phyloP scores from a whole-genome alignment of 139 green algal genomes.

The Diplosphaera chodatii region DNA sequence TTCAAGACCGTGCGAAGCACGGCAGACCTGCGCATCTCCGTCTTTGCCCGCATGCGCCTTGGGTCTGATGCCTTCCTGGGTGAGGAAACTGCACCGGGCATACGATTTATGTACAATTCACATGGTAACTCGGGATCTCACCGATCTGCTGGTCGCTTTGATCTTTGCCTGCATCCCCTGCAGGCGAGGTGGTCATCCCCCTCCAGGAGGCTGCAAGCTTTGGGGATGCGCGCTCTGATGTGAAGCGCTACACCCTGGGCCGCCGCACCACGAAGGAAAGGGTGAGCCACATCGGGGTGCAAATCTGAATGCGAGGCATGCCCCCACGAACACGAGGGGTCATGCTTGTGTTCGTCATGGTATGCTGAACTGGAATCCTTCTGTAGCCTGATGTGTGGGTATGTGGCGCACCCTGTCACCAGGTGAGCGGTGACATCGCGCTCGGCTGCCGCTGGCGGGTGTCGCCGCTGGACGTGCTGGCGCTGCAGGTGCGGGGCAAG shows the following conservation, averaged over 20 bases:
- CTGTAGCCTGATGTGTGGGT: too few relatives aligned
- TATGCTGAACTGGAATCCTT: too few relatives aligned
- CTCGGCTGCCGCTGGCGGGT: conserved; percentile 30
- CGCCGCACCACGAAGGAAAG: conserved; percentile 26
- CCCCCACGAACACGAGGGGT: too few relatives aligned
- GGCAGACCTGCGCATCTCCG: conserved; percentile 28
- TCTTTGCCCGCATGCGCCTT: conserved; percentile 21
- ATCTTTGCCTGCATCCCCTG: too few relatives aligned
- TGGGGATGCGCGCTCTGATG: background rate
- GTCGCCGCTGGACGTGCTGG: conserved; percentile 27
- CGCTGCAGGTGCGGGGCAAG: conserved; percentile 14
- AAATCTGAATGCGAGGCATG: too few relatives aligned
- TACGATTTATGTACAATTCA: too few relatives aligned
- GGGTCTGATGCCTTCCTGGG: conserved; percentile 29
- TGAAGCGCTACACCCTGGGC: conserved; percentile 22
- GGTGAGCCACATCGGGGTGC: too few relatives aligned
- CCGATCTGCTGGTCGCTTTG: too few relatives aligned
- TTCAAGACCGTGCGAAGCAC: conserved; percentile 31
- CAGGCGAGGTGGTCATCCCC: conserved; percentile 30
- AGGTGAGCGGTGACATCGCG: conserved; percentile 26
- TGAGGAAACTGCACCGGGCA: too few relatives aligned
- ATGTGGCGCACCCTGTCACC: background rate
- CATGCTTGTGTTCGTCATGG: too few relatives aligned
- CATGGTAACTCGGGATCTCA: too few relatives aligned
- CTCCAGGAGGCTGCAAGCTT: conserved; percentile 25